Conservation (phyloP, 176 grass and related monocot species). For the Aegilops umbellulata region DNA sequence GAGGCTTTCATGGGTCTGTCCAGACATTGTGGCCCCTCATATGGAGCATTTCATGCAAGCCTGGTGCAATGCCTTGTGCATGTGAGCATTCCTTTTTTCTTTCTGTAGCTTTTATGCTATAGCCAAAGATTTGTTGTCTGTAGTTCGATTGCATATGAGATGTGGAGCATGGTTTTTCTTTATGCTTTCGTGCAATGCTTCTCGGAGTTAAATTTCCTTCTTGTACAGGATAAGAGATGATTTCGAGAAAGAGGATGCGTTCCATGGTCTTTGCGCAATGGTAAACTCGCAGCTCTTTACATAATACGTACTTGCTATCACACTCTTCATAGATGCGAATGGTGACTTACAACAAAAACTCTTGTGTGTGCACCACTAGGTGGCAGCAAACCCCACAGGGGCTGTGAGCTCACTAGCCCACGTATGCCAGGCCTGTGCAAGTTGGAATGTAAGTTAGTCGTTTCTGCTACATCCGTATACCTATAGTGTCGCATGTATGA, state of each 20-base stretch:
- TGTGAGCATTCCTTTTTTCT: conserved; percentile 48
- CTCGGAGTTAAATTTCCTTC: conserved; percentile 1
- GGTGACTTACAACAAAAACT: background rate
- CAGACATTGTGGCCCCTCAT: conserved; percentile 87
- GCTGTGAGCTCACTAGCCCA: conserved; percentile 64
- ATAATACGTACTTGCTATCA: background rate
- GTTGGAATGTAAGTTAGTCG: conserved; percentile 70
- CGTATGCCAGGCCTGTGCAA: conserved; percentile 84
- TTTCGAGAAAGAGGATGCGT: conserved; percentile 98
- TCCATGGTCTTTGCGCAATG: conserved; percentile 93
- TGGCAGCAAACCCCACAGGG: conserved; percentile 72
- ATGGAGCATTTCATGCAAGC: conserved; percentile 93
- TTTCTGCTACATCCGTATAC: background rate
- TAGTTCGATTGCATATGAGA: background rate
- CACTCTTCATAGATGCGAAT: background rate
- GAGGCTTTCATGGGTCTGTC: conserved; percentile 94
- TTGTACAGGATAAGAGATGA: conserved; percentile 94
- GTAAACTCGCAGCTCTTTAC: conserved; percentile 19
- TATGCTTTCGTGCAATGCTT: background rate
- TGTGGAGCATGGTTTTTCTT: background rate
- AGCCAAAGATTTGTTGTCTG: background rate
- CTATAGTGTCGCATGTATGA: background rate
- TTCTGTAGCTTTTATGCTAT: background rate
- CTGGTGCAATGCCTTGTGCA: conserved; percentile 88
- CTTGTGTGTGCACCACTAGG: conserved; percentile 38